phyloP scores from a whole-genome alignment of 169 alveolate genomes.

The Plasmodium adleri region DNA sequence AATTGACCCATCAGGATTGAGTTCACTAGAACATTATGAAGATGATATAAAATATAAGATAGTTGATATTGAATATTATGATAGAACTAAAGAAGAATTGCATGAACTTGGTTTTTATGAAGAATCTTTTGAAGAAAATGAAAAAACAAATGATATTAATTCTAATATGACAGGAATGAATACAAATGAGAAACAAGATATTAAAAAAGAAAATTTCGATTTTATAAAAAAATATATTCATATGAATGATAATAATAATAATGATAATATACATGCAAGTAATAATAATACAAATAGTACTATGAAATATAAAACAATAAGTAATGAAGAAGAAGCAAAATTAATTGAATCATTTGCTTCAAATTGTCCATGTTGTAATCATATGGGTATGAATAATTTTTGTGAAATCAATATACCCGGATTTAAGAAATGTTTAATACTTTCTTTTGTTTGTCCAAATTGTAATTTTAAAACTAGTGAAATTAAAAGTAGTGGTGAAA shows the following conservation, averaged over 20 bases:
- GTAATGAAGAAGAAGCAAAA: constrained; percentile 60
- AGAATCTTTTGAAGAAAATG: constrained; percentile 77
- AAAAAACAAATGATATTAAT: not conserved
- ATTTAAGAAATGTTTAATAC: constrained; percentile 94
- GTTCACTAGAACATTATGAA: constrained; percentile 87
- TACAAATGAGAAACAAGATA: not conserved
- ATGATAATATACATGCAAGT: constrained; percentile 23
- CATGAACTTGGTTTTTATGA: constrained; percentile 89
- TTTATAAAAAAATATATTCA: constrained; percentile 66
- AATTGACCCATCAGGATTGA: constrained; percentile 95
- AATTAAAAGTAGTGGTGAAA: constrained; percentile 97
- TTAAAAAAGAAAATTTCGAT: constrained; percentile 70
- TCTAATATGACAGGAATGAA: constrained; percentile 6
- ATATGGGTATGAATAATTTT: constrained; percentile 85
- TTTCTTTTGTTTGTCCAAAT: constrained; percentile 93
- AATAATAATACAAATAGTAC: constrained; percentile 2
- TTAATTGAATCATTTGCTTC: constrained; percentile 72
- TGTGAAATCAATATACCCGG: constrained; percentile 97
- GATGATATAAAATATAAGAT: constrained; percentile 81
- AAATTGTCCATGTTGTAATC: constrained; percentile 91
- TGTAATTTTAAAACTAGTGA: constrained; percentile 97
- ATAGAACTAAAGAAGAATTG: constrained; percentile 85
- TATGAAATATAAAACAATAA: constrained; percentile 35
- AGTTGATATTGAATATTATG: constrained; percentile 81
- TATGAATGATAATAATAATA: constrained; percentile 1